Base-by-base conservation (phyloP, 1,284 basidiomycete genomes). In the Austroboletus niveus region DNA sequence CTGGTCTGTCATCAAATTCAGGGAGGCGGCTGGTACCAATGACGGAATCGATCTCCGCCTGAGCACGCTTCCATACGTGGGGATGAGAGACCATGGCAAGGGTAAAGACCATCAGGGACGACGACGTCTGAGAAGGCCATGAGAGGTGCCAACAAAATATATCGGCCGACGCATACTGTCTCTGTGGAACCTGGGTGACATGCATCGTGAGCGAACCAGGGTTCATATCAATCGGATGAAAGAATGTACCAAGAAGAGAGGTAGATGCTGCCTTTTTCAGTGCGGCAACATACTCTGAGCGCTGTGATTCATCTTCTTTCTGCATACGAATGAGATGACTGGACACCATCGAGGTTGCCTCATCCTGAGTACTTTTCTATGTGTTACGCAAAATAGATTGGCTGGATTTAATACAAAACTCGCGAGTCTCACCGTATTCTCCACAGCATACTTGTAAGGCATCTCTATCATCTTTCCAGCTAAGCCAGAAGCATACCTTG, bases 11-110 rank as follows among this genome's bases (percentile, higher is more conserved):
- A 11, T 57, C 58, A 27, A 75, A 71, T 1, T 60, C 62, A 1
- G 76, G 76, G 3, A 78, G 60, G 8, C 70, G 60, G 11, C 68
- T 62, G 0, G 47, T 50, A 3, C 74, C 72, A 12, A 73, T 42
- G 5, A 73, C 63, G 0, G 51, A 38, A 48, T 77, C 74, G 4
- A 78, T 60, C 45, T 78, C 74, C 6, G 22, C 22, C 22, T 24
- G 22, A 24, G 42, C 42, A 20, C 42, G 42, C 30, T 43, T 43
- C 42, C 29, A 43, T 22, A 65, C 62, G 2, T 63, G 61, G 0
- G 72, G 72, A 34, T 71, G 49, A 14, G 63, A 42, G 5, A 65
- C 58, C 69, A 75, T 72, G 2, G 66, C 65, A 8, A 72, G 60
- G 2, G 70, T 54, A 44, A 72, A 72, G 20, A 60, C 50, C 29